Conservation (phyloP, 1,139 yeast genomes). For the Spathaspora sp. region DNA sequence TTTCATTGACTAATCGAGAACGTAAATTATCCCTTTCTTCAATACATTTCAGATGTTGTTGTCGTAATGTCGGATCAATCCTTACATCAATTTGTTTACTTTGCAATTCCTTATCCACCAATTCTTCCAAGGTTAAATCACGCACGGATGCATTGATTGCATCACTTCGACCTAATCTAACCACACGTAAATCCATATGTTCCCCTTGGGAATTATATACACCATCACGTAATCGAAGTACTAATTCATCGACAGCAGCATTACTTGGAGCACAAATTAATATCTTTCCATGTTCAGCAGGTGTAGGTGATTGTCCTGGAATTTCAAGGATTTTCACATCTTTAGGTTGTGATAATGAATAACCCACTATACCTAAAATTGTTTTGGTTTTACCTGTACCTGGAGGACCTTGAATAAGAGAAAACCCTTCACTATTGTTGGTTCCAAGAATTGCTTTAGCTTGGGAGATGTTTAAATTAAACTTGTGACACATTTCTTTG, state of each 20-base stretch:
- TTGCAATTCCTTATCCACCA: conserved; percentile 67
- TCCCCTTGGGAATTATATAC: conserved; percentile 59
- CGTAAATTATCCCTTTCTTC: conserved; percentile 52
- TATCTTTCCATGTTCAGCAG: conserved; percentile 36
- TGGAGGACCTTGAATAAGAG: conserved; percentile 95
- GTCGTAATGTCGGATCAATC: conserved; percentile 48
- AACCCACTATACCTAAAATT: conserved; percentile 86
- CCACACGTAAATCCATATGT: conserved; percentile 64
- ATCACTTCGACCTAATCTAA: conserved; percentile 90
- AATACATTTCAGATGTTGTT: conserved; percentile 52
- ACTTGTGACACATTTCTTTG: conserved; percentile 39
- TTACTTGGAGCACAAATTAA: conserved; percentile 97
- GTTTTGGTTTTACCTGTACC: conserved; percentile 99
- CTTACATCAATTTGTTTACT: conserved; percentile 36
- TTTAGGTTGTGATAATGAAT: conserved; percentile 46
- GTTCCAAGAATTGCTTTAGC: conserved; percentile 85
- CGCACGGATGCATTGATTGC: conserved; percentile 81
- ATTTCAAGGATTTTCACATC: conserved; percentile 31
- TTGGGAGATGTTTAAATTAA: conserved; percentile 79
- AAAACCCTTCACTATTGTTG: conserved; percentile 67
- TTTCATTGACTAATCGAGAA: conserved; percentile 29
- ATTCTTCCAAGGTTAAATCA: conserved; percentile 83
- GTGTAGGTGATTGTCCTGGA: conserved; percentile 19
- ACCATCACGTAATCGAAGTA: conserved; percentile 79
- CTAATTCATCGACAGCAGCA: conserved; percentile 97